These are phyloP conservation scores for Scheffersomyces lignosus DNA, from an alignment of 805 yeast species.

Conservation along the genomic window DNA sequence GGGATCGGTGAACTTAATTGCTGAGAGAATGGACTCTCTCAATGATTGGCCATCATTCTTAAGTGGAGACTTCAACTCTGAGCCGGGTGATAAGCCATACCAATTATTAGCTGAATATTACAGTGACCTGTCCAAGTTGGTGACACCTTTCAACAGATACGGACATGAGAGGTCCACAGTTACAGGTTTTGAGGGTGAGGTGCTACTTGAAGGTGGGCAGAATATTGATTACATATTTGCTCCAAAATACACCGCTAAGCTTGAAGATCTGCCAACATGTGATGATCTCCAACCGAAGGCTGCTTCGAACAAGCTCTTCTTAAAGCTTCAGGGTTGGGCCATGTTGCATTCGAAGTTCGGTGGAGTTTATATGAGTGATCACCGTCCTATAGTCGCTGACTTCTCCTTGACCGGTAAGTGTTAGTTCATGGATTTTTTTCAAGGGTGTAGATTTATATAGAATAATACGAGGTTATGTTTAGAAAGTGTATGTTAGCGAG, in stretches of 20 bases:
- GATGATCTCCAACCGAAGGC: conserved; percentile 4
- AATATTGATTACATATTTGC: conserved; percentile 35
- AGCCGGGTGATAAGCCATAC: conserved; percentile 21
- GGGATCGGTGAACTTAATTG: conserved; percentile 10
- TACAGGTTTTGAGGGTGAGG: conserved; percentile 33
- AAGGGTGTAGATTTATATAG: neutral
- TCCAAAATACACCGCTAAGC: conserved; percentile 20
- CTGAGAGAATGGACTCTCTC: conserved; percentile 6
- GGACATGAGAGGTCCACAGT: conserved; percentile 31
- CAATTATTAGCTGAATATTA: conserved; percentile 10
- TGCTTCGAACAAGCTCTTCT: conserved; percentile 10
- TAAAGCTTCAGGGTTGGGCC: conserved; percentile 26
- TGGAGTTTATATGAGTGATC: conserved; percentile 36
- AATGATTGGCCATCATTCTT: conserved; percentile 34
- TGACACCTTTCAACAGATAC: conserved; percentile 22
- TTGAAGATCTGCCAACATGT: conserved; percentile 14
- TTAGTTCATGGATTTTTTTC: neutral
- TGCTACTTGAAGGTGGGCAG: conserved; percentile 23
- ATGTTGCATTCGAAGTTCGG: conserved; percentile 33
- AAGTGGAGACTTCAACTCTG: conserved; percentile 30
- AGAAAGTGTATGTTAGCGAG: too few relatives aligned
- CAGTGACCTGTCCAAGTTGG: conserved; percentile 19
- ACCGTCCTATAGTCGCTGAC: conserved; percentile 36
- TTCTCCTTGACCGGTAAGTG: conserved; percentile 7
- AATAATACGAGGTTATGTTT: too few relatives aligned